Base-by-base conservation (phyloP, 2,329 filamentous ascomycete genomes). In the Biscogniauxia marginata region DNA sequence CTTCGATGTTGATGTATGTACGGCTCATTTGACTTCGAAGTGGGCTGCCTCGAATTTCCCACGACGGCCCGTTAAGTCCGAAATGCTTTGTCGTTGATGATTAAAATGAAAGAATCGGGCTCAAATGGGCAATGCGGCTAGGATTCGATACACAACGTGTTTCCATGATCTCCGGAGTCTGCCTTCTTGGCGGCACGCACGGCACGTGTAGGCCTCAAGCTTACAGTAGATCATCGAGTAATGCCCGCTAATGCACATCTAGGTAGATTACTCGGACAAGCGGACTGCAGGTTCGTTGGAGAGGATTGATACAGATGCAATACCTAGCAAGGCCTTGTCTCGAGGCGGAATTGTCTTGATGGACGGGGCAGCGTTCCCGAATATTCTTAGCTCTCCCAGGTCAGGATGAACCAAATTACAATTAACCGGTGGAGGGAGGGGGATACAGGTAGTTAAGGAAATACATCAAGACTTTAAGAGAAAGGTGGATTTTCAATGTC, bases 221-320 rank as follows among this genome's bases (percentile, higher is more conserved):
- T 59, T 56, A 55, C 55, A 63, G 59, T 57, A 52, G 61, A 63
- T 63, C 61, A 57, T 58, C 55, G 53, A 56, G 50, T 46, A 47
- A 55, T 52, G n/a, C 20, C 21, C 46, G 46, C 16, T 11, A 39
- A 19, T 48, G 20, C 46, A 48, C 46, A 22, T 21, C 46, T n/a
- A n/a, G 44, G 46, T 16, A 22, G 46, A 48, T 24, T 53, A 52
- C 47, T 49, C 30, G 44, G 46, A 43, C 46, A 52, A 39, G n/a
- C 23, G 30, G 30, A 39, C 30, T 16, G 30, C 13, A 34, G 30
- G 30, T 34, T 34, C 30, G 30, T 34, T 4, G 30, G 16, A 34
- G 30, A 11, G 30, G 30, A 34, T 34, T 34, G 5, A 13, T 11
- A 34, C 16, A 34, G 30, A 13, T 34, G 30, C 8, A 39, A 11